Evolutionary conservation across 2,329 filamentous ascomycete species (phyloP), one percentile per base, ranked within the genome.

Genomic region (Colletotrichum sp.): DNA sequence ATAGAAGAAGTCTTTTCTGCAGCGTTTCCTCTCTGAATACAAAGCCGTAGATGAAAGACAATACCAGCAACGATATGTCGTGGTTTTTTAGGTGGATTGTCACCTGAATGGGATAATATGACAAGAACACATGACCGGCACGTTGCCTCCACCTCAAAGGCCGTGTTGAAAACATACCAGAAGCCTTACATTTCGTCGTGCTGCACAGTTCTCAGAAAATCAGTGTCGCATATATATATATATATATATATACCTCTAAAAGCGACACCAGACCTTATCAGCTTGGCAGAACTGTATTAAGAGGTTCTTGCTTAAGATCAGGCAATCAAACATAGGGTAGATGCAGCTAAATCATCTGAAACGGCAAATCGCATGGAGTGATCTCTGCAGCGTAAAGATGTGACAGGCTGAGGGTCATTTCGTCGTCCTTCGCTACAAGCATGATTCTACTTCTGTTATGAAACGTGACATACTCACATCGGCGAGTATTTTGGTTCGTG

Each of bases 301-400:
- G 10, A 21, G 44, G 44, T 21, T 49, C 2, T 0, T 21, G 10
- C n/a, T 21, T 13, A 49, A 49, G 44, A 21, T 49, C 44, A 13
- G n/a, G 1, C 6, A 49, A 1, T 49, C 1, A 49, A 49, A 49
- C 4, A 13, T 0, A 21, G n/a, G 6, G n/a, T 2, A 49, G 18
- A 21, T 49, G 18, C n/a, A 21, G n/a, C 18, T 49, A 1, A 3
- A 49, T 49, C n/a, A 1, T 49, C 0, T 49, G 0, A 7, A 49
- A 49, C 5, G 44, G 1, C 10, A 6, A 13, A 21, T 21, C 0
- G 10, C 1, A 4, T 2, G 5, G 0, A 6, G 39, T 3, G 2
- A 44, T 44, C 39, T 49, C 3, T n/a, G 39, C 5, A n/a, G 39
- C 0, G 16, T 44, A 12, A 44, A n/a, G 39, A n/a, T 44, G 5